Evolutionary conservation across 2,329 filamentous ascomycete species (phyloP), one percentile per base, ranked within the genome.

Genomic region (Botrytis porri): DNA sequence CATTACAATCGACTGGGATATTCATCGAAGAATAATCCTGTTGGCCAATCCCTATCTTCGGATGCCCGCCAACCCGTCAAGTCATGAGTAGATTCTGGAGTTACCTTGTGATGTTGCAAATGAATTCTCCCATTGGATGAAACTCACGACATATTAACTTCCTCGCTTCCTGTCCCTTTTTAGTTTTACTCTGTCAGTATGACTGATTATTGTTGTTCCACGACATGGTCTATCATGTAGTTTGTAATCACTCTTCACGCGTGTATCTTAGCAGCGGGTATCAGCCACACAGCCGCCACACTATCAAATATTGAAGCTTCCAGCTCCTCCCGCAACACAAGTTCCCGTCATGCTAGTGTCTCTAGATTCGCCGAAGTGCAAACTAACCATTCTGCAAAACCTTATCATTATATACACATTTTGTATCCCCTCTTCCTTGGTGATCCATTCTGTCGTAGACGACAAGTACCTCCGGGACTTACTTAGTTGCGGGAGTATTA

Each of bases 121-220:
- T 51, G 12, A 66, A 66, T 12, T 57, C 65, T 57, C 48, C 37
- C 18, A 67, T 57, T 67, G 48, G 48, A 32, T 32, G n/a, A 39
- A 41, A 41, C 65, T 41, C n/a, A 22, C 48, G 65, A 59, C 65
- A 57, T 32, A 16, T 32, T 32, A 43, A 57, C 37, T 41, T 57
- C 37, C 65, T 69, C 69, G 60, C 57, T 64, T 70, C 69, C 63
- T 29, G 69, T 61, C 57, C 57, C 65, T 29, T 39, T 73, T 43
- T 32, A 70, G 20, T 70, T 73, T 35, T 45, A 70, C 29, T 73
- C 60, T 45, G 39, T 43, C 54, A 70, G 22, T 37, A 20, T 69
- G 48, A 57, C 54, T 69, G 65, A 37, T 41, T 25, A 12, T 57
- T 67, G 64, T 54, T 35, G 64, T 54, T 35, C 45, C 37, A 54